Evolutionary conservation across 352 stramenopile genomes (phyloP).

Genomic region (Phytopythium montanum): DNA sequence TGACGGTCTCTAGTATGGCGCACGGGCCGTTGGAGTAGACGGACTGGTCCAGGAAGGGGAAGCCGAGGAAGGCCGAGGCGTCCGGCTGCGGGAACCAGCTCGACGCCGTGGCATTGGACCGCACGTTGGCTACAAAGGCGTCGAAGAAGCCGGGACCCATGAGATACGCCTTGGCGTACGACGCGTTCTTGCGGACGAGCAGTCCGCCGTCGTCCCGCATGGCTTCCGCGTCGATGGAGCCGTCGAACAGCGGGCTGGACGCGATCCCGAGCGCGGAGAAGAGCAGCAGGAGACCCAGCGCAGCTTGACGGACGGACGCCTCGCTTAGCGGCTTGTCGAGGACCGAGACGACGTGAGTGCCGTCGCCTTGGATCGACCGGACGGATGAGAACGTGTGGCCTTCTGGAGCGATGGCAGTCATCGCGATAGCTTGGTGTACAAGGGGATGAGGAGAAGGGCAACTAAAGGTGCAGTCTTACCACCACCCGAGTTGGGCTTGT

Average conservation of each 20-base stretch:
- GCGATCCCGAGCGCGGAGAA: slow-evolving; percentile 25
- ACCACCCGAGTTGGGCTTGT: neutral
- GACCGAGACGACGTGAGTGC: neutral
- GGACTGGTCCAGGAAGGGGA: slow-evolving; percentile 19
- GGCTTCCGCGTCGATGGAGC: slow-evolving; percentile 23
- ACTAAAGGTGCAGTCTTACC: too few species aligned
- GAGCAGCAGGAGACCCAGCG: slow-evolving; percentile 19
- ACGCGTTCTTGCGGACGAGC: slow-evolving; percentile 33
- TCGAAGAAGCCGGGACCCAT: slow-evolving; percentile 21
- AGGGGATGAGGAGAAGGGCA: neutral
- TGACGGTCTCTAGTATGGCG: slow-evolving; percentile 17
- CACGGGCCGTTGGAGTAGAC: slow-evolving; percentile 17
- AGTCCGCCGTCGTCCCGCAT: slow-evolving; percentile 22
- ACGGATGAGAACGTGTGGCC: neutral
- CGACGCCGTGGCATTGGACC: slow-evolving; percentile 17
- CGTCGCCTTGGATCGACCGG: neutral
- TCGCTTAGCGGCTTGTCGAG: neutral
- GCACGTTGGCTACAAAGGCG: slow-evolving; percentile 15
- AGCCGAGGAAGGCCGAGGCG: slow-evolving; percentile 26
- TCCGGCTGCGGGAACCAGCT: slow-evolving; percentile 26
- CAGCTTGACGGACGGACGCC: slow-evolving; percentile 10
- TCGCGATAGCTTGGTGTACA: neutral
- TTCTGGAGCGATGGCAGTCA: neutral
- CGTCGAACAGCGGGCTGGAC: slow-evolving; percentile 23
- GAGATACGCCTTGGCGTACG: slow-evolving; percentile 31